A percentile compares a stretch with the other conserved stretches of the same genome.
Evolutionary conservation across 2,329 filamentous ascomycete genomes (phyloP).

Genomic region (Paecilomyces dactylethromorphus): DNA sequence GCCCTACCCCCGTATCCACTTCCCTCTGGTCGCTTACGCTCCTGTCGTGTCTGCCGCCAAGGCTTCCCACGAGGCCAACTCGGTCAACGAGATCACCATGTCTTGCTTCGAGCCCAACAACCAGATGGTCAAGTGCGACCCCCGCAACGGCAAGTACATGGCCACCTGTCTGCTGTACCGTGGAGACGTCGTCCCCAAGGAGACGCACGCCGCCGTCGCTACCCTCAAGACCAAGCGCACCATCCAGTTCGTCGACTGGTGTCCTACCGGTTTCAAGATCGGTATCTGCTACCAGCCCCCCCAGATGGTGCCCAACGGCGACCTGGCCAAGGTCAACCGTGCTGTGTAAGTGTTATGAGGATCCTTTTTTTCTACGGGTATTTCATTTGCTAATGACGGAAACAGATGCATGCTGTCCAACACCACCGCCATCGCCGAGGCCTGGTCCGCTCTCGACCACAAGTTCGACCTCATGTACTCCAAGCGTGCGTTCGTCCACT

Average conservation of each 20-base stretch:
- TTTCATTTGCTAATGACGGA: constrained; percentile 1
- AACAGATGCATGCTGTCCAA: constrained; percentile 82
- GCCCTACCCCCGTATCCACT: constrained; percentile 97
- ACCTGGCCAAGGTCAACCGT: constrained; percentile 95
- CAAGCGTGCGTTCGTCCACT: constrained; percentile 99
- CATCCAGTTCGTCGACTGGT: constrained; percentile 99
- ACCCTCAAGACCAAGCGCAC: constrained; percentile 99
- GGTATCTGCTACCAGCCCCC: constrained; percentile 99
- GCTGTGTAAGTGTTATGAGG: constrained; percentile 67
- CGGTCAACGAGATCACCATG: constrained; percentile 96
- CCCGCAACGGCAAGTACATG: constrained; percentile 99
- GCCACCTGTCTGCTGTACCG: constrained; percentile 96
- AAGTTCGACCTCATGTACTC: constrained; percentile 99
- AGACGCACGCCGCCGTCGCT: constrained; percentile 85
- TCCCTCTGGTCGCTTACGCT: constrained; percentile 94
- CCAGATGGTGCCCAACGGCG: constrained; percentile 91
- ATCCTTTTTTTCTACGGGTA: not conserved
- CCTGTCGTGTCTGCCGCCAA: constrained; percentile 92
- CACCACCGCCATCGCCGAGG: constrained; percentile 97
- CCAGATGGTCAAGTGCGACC: constrained; percentile 99
- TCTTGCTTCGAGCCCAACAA: constrained; percentile 99
- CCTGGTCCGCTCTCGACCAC: constrained; percentile 90
- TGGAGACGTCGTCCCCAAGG: constrained; percentile 95
- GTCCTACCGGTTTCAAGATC: constrained; percentile 99
- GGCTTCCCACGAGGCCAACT: constrained; percentile 96